Conservation (phyloP, 148 eudicot genomes). For the Rhododendron ovatum region DNA sequence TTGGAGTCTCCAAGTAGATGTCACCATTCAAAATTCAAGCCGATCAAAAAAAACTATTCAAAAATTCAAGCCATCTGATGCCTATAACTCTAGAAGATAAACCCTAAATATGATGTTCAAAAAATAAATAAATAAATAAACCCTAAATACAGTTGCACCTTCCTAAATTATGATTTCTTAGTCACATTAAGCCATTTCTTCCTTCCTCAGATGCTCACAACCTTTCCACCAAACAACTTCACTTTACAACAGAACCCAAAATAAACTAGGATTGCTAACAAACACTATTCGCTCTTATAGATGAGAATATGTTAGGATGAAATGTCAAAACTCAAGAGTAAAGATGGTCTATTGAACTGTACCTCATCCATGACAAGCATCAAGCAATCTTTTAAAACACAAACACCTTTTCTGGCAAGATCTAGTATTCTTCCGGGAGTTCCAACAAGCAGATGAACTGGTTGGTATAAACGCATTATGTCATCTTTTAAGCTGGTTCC, state of each 20-base stretch:
- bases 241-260: neutral
- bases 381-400: conserved; percentile 62
- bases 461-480: conserved; percentile 90
- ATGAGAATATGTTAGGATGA: neutral
- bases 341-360: neutral
- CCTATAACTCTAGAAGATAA: neutral
- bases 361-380: conserved; percentile 95
- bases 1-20: neutral
- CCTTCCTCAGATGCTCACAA: neutral
- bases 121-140: neutral
- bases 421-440: conserved; percentile 94
- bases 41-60: too few relatives aligned
- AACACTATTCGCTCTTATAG: neutral
- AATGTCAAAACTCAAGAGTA: neutral
- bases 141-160: neutral
- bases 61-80: neutral
- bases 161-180: conserved; percentile 5
- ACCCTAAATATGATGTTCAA: neutral
- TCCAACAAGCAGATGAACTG: conserved; percentile 88
- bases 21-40: neutral
- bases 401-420: conserved; percentile 75
- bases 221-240: neutral
- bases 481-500: conserved; percentile 92
- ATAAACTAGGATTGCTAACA: neutral
- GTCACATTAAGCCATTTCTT: neutral